phyloP scores from a whole-genome alignment of 129 eudicot genomes.

The Dittrichia graveolens region DNA sequence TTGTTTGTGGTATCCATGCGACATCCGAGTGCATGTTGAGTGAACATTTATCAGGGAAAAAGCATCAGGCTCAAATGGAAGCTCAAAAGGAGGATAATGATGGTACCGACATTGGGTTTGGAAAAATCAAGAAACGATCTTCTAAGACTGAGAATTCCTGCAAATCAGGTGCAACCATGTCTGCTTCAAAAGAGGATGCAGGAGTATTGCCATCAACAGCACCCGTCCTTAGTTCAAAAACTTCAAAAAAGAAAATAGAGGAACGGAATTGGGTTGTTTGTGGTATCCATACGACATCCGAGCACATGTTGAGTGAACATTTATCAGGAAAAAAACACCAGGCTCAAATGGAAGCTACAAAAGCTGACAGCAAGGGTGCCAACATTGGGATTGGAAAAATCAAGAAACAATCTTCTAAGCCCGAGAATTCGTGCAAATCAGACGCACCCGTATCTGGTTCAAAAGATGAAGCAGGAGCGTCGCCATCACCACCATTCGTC shows the following conservation, averaged over 20 bases:
- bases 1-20: slow-evolving; percentile 17
- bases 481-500: too few species aligned
- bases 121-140: background rate
- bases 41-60: slow-evolving; percentile 61
- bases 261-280: too few species aligned
- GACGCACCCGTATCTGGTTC: too few species aligned
- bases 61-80: slow-evolving; percentile 52
- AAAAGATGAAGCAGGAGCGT: too few species aligned
- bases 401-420: background rate
- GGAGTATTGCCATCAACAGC: too few species aligned
- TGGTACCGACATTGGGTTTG: background rate
- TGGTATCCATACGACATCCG: too few species aligned
- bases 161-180: background rate
- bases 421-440: too few species aligned
- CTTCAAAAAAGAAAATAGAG: too few species aligned
- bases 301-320: background rate
- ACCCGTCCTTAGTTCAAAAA: background rate
- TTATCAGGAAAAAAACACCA: background rate
- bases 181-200: too few species aligned
- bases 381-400: background rate
- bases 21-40: slow-evolving; percentile 46
- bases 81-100: slow-evolving; percentile 15
- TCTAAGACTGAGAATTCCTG: background rate
- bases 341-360: slow-evolving; percentile 34
- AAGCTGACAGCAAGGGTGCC: background rate